Evolutionary conservation across 176 grass and related monocot species (phyloP), one percentile per base, ranked within the genome.

Genomic region (Cenchrus purpureus): DNA sequence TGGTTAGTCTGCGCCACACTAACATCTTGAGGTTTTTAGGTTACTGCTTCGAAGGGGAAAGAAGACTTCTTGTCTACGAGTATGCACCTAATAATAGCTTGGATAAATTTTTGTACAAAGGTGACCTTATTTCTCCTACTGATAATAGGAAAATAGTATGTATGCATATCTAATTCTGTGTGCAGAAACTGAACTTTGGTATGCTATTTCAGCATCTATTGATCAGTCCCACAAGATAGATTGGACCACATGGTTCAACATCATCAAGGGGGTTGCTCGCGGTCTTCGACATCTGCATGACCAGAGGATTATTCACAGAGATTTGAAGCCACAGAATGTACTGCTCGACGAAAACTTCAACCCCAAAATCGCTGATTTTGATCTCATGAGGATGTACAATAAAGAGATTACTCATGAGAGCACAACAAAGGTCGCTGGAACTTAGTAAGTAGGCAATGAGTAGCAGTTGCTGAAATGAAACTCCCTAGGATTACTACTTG

Each of bases 401-500:
- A 71, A 82, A 68, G 20, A 82, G n/a, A 71, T 16, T n/a, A 82
- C 79, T 16, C 79, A 82, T 0, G 66, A 82, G 67, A 82, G 80
- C 80, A 82, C 67, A 1, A 51, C 70, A 20, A 71, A 82, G 67
- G 20, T 60, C 11, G 53, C 53, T 3, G 66, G 40, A 8, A 52
- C 50, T 1, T 52, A 12, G 50, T 52, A 52, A 52, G 50, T 52
- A 44, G 43, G 50, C 11, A 52, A 52, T 52, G 50, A 52, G 50
- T 12, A 51, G 49, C 49, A 51, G 49, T 12, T 11, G 49, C 49
- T 2, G 25, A 51, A 51, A 51, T 52, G 3, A 52, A 12, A 12
- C 50, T 52, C 1, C 12, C 49, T 9, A 51, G 10, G 49, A 2
- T 11, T 51, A 11, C 43, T 44, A 51, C 9, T 51, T 51, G 49